Conservation (phyloP, 2,329 filamentous ascomycete genomes). For the Cytospora paraplurivora region DNA sequence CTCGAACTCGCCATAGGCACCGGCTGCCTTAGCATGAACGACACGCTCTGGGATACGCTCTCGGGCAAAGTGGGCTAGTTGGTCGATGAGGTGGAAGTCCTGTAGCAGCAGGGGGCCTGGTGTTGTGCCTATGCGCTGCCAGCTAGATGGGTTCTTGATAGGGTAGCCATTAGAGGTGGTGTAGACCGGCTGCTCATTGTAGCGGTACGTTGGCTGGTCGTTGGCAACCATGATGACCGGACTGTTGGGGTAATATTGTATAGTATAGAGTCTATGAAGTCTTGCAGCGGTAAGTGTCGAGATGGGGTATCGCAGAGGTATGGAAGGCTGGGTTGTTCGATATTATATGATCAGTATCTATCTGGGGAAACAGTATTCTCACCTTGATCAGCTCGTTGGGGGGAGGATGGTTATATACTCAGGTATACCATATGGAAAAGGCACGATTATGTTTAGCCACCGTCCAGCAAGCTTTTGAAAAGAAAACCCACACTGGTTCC, state of each 20-base stretch:
- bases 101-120: slow-evolving; percentile 63
- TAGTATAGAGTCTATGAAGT: slow-evolving; percentile 21
- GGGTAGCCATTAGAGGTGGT: slow-evolving; percentile 63
- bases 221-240: slow-evolving; percentile 45
- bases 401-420: no score
- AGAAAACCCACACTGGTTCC: slow-evolving; percentile 12
- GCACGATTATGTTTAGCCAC: not conserved
- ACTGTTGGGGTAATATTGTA: slow-evolving; percentile 6
- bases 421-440: no score
- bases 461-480: not conserved
- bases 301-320: not conserved
- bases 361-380: no score
- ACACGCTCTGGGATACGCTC: slow-evolving; percentile 34
- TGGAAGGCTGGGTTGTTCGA: no score
- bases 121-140: slow-evolving; percentile 52
- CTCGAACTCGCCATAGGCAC: slow-evolving; percentile 34
- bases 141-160: slow-evolving; percentile 49
- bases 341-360: no score
- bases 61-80: slow-evolving; percentile 57
- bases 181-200: slow-evolving; percentile 60
- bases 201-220: slow-evolving; percentile 51
- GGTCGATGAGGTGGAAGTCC: slow-evolving; percentile 66
- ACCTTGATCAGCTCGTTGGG: no score
- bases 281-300: slow-evolving; percentile 6
- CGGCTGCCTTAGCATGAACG: slow-evolving; percentile 35